A percentile compares a stretch with the other conserved stretches of the same genome.
These are phyloP conservation scores for Suillus hirtellus DNA, from an alignment of 768 basidiomycete species.

Conservation along the genomic window DNA sequence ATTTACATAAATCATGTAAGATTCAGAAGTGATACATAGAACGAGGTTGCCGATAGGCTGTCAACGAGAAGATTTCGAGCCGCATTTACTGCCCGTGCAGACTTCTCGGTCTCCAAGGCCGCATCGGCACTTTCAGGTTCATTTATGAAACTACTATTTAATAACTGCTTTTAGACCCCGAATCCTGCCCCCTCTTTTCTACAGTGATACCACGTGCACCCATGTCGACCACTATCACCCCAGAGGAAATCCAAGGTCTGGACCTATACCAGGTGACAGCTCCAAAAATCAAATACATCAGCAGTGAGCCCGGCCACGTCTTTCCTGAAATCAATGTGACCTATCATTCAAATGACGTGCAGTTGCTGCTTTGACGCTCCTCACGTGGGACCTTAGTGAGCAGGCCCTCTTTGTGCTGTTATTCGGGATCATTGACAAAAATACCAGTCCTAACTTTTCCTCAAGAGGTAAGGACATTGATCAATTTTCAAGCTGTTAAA, in stretches of 20 bases:
- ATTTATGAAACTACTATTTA: not conserved
- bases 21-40: not conserved
- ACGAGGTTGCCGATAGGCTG: not conserved
- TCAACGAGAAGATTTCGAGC: not conserved
- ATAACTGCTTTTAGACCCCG: not conserved
- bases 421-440: not conserved
- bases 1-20: not conserved
- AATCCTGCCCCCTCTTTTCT: not conserved
- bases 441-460: slow-evolving; percentile 9
- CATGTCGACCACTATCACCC: not conserved
- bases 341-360: not conserved
- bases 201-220: not conserved
- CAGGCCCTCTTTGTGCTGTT: not conserved
- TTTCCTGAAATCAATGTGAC: not conserved
- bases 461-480: slow-evolving; percentile 5
- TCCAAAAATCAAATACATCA: slow-evolving; percentile 3
- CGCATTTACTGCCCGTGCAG: not conserved
- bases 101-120: too few relatives aligned
- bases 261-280: slow-evolving; percentile 1
- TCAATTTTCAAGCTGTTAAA: not conserved
- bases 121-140: not conserved
- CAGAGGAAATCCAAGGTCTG: slow-evolving; percentile 5
- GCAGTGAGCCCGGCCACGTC: not conserved
- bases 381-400: slow-evolving; percentile 10
- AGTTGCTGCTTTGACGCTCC: slow-evolving; percentile 12